Evolutionary conservation across 2,329 filamentous ascomycete species (phyloP).

Genomic region (Gremmenia infestans): DNA sequence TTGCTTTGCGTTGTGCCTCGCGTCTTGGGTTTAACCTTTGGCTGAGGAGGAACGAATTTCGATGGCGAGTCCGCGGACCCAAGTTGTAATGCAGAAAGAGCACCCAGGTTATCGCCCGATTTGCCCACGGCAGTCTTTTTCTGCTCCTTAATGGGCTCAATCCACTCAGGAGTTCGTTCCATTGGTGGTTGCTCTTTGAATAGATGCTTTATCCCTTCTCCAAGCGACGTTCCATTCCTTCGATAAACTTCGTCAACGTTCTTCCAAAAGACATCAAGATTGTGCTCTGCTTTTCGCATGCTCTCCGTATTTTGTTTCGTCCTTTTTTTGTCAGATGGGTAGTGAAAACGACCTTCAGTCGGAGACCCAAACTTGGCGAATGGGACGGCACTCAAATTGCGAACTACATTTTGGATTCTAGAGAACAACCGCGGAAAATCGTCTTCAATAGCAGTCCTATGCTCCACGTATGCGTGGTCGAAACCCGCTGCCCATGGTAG

Average conservation of each 20-base stretch:
- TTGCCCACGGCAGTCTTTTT: not conserved
- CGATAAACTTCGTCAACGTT: conserved; percentile 27
- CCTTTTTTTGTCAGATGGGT: conserved; percentile 43
- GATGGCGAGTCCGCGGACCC: conserved; percentile 9
- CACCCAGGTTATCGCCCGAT: conserved; percentile 7
- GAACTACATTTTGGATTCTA: not conserved
- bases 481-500: conserved; percentile 18
- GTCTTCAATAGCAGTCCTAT: conserved; percentile 1
- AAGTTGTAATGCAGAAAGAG: conserved; percentile 26
- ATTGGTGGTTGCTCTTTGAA: conserved; percentile 35
- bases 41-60: conserved; percentile 3
- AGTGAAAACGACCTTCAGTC: conserved; percentile 28
- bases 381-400: not conserved
- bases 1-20: conserved; percentile 9
- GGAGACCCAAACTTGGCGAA: conserved; percentile 10
- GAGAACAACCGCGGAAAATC: conserved; percentile 1
- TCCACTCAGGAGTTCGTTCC: conserved; percentile 46
- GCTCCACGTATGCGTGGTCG: conserved; percentile 1
- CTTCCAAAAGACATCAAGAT: conserved; percentile 45
- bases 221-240: conserved; percentile 12
- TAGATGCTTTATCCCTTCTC: conserved; percentile 6
- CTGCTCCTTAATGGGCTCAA: conserved; percentile 30
- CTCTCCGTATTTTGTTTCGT: conserved; percentile 40
- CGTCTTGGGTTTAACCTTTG: conserved; percentile 29
- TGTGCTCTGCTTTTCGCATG: conserved; percentile 42